Base-by-base conservation (phyloP, 495 filamentous ascomycete species). In the Daldinia concentrica region DNA sequence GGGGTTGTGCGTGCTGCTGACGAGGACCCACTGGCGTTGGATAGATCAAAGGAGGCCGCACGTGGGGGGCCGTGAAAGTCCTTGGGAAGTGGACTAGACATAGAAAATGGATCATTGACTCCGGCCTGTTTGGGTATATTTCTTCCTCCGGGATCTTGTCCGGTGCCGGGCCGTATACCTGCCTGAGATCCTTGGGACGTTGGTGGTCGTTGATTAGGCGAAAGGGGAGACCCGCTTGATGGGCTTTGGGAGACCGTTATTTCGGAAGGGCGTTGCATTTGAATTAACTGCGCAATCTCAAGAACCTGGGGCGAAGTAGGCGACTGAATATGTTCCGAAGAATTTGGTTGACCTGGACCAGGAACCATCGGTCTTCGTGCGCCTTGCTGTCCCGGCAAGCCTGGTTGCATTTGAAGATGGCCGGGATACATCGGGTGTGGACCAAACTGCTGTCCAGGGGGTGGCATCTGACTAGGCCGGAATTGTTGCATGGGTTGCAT, bases 221-320 rank as follows among this genome's bases (percentile, higher is more conserved):
- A 57, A 1, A 68, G 54, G n/a, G 57, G 68, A 3, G 70, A 14
- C 22, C 54, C 51, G 5, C 56, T 66, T 27, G 19, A 19, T 26
- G 58, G 57, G 30, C 41, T 74, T 22, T 74, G 76, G 14, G 65
- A 39, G 5, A 78, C 71, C 0, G 76, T 78, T 41, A 78, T 71
- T 57, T 74, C 76, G 1, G 76, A 74, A 19, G 76, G 73, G 11
- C 76, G 68, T 36, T 66, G 74, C 30, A 76, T 74, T 54, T 63
- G 55, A 12, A 76, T 55, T 6, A 39, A 43, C 36, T 74, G 74
- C 19, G 76, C 76, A n/a, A 54, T 78, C 26, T 68, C 62, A 14
- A 78, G 59, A 30, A 73, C 50, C 11, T 74, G 75, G 12, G 68
- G 45, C 12, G 71, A 69, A 3, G 36, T 36, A 55, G 71, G 71